Conservation (phyloP, 139 green algal genomes). For the Chlamydomonas schloesseri region DNA sequence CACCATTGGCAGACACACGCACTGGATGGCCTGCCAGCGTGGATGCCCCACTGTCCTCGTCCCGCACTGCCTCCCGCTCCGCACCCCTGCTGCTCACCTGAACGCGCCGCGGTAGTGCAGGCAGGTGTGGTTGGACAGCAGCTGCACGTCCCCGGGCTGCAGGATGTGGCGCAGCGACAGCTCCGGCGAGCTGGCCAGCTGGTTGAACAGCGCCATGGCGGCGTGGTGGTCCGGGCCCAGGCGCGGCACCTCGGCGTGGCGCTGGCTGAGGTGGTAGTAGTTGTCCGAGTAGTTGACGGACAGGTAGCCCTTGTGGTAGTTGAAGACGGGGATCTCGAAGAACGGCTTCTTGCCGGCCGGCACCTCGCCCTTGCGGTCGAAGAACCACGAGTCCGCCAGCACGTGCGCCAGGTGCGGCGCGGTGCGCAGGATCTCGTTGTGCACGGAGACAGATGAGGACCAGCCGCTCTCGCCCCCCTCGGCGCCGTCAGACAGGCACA, state of each 20-base stretch:
- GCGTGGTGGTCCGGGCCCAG: slow-evolving; percentile 10
- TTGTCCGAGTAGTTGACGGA: slow-evolving; percentile 62
- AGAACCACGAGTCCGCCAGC: slow-evolving; percentile 61
- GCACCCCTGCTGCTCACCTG: neutral
- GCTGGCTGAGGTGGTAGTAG: slow-evolving; percentile 71
- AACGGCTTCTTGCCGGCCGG: slow-evolving; percentile 62
- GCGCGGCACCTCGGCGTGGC: slow-evolving; percentile 67
- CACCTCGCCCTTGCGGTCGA: slow-evolving; percentile 68
- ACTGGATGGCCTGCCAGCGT: no score
- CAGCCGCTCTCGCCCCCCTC: slow-evolving; percentile 56
- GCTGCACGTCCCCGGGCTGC: slow-evolving; percentile 76
- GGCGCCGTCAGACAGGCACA: slow-evolving; percentile 65
- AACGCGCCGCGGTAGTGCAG: slow-evolving; percentile 72
- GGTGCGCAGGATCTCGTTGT: slow-evolving; percentile 65
- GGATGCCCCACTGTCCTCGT: no score
- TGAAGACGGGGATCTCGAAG: slow-evolving; percentile 74
- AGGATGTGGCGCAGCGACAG: slow-evolving; percentile 67
- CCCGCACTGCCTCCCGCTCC: no score
- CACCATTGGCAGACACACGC: no score
- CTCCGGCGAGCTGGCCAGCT: slow-evolving; percentile 58
- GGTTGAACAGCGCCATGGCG: slow-evolving; percentile 61
- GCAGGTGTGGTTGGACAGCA: slow-evolving; percentile 74
- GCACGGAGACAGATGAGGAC: slow-evolving; percentile 53
- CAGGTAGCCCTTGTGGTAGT: slow-evolving; percentile 65
- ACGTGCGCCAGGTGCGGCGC: slow-evolving; percentile 52